A percentile compares a stretch with the other conserved stretches of the same genome.
These are phyloP conservation scores for Neurospora intermedia DNA, from an alignment of 495 filamentous ascomycete species.

Conservation along the genomic window DNA sequence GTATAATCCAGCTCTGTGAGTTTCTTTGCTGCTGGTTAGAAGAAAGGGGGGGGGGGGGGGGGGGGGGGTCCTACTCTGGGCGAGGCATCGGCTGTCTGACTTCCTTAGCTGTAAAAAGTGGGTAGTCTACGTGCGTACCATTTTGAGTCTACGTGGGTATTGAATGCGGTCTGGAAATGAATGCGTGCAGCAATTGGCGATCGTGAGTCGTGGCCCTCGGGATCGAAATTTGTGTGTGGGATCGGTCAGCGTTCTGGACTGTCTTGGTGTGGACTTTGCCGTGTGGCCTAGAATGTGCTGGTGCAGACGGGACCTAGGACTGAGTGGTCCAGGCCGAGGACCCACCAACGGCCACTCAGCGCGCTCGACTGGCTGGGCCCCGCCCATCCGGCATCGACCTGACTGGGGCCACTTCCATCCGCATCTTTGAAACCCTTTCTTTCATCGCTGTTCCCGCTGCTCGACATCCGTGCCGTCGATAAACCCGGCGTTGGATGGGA, in stretches of 20 bases:
- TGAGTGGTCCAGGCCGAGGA: not conserved
- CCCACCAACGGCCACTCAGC: not conserved
- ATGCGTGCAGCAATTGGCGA: not conserved
- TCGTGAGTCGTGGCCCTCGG: not conserved
- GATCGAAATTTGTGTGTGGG: not conserved
- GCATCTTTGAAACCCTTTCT: not conserved
- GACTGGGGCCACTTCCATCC: not conserved
- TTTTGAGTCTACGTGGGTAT: too few species aligned
- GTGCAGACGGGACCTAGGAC: not conserved
- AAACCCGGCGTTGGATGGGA: not conserved
- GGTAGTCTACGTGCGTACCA: too few species aligned
- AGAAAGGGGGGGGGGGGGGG: too few species aligned
- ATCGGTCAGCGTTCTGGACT: not conserved
- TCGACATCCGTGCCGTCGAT: not conserved
- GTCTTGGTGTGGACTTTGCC: not conserved
- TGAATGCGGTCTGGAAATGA: not conserved
- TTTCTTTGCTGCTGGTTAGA: too few species aligned
- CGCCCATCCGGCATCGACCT: not conserved
- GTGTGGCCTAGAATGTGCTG: not conserved
- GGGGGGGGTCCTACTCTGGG: too few species aligned
- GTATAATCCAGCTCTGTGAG: too few species aligned
- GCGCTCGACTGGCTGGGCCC: not conserved
- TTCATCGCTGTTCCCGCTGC: not conserved
- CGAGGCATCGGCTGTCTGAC: too few species aligned
- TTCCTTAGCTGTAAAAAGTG: too few species aligned